Evolutionary conservation across 495 filamentous ascomycete species (phyloP).

Genomic region (Glutinoglossum americanum): DNA sequence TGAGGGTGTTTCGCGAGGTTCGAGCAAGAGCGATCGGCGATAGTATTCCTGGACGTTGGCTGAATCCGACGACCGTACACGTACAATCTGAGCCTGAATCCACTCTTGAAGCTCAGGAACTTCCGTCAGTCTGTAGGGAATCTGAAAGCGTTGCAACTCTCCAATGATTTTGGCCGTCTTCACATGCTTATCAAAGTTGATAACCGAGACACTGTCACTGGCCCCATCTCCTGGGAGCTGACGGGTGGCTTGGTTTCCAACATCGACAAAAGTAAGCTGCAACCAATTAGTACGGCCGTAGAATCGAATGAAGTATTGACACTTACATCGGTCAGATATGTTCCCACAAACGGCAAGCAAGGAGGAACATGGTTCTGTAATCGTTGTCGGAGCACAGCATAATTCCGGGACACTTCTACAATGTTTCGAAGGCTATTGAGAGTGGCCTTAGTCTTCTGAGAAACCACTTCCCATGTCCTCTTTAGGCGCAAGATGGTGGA

Average conservation of each 20-base stretch:
- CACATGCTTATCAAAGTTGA: conserved; percentile 97
- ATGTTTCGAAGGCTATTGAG: conserved; percentile 58
- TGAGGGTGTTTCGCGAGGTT: conserved; percentile 43
- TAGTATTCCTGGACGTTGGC: conserved; percentile 60
- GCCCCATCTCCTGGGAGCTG: conserved; percentile 28
- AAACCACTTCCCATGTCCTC: conserved; percentile 83
- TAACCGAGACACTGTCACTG: conserved; percentile 46
- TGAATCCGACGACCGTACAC: conserved; percentile 60
- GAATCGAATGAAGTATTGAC: conserved; percentile 9
- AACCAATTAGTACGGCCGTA: conserved; percentile 9
- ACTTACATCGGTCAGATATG: conserved; percentile 58
- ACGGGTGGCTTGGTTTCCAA: conserved; percentile 68
- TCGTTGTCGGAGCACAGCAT: conserved; percentile 69
- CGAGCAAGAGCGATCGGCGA: conserved; percentile 69
- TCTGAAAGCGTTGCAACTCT: conserved; percentile 90
- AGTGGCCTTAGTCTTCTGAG: conserved; percentile 59
- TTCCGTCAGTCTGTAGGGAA: conserved; percentile 71
- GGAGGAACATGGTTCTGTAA: conserved; percentile 78
- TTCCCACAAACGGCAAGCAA: conserved; percentile 91
- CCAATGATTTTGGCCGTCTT: conserved; percentile 89
- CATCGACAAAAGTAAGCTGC: conserved; percentile 58
- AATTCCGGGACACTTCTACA: conserved; percentile 78
- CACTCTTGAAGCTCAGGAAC: conserved; percentile 83
- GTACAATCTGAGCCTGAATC: conserved; percentile 67
- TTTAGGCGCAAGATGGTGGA: conserved; percentile 82